These are phyloP conservation scores for Oryza glumipatula DNA, from an alignment of 176 grass and related monocot genomes.

Conservation along the genomic window DNA sequence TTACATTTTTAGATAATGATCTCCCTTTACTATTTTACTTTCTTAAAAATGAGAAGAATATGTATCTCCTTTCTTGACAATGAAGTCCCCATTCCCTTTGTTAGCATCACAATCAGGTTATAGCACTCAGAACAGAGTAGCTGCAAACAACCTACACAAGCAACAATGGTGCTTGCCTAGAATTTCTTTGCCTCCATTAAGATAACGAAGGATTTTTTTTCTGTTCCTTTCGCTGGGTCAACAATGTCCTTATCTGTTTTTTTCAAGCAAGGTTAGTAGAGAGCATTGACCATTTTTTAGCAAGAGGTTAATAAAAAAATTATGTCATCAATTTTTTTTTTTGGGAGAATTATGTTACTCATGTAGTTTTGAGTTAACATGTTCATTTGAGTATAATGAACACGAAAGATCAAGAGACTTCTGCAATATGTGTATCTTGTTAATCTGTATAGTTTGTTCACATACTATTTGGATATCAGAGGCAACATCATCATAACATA, in stretches of 20 bases:
- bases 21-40: neutral
- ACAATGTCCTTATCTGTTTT: neutral
- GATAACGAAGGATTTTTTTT: neutral
- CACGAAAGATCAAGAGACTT: constrained; percentile 6
- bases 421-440: neutral
- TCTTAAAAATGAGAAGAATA: constrained; percentile 19
- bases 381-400: neutral
- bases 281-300: constrained; percentile 17
- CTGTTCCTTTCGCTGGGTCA: neutral
- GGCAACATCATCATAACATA: neutral
- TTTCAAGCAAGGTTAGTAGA: constrained; percentile 23
- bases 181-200: constrained; percentile 3
- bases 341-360: neutral
- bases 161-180: neutral
- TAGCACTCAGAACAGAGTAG: neutral
- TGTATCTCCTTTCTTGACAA: constrained; percentile 7
- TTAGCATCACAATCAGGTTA: constrained; percentile 11
- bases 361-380: neutral
- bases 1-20: neutral
- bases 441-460: constrained; percentile 11
- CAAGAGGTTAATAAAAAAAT: constrained; percentile 2
- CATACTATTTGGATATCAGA: neutral
- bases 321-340: constrained; percentile 3
- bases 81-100: neutral
- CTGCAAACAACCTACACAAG: constrained; percentile 30